These are phyloP conservation scores for Lentinula novae-zelandiae DNA, from an alignment of 1,284 basidiomycete genomes.

Conservation along the genomic window DNA sequence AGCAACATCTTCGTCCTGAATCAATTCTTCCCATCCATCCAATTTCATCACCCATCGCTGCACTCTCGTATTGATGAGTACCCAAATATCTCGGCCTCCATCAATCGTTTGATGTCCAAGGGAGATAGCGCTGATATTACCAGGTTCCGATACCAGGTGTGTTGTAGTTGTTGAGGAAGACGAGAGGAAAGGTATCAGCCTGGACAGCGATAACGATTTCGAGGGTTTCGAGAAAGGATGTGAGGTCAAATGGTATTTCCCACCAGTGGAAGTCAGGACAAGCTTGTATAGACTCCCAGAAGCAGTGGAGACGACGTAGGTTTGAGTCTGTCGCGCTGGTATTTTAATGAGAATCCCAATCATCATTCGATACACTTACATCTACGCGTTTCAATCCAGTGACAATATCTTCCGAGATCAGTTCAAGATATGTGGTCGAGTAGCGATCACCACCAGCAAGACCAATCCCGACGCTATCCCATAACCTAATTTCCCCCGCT, in stretches of 20 bases:
- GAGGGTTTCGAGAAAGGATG: constrained; percentile 58
- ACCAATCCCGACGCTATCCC: constrained; percentile 78
- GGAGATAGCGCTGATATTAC: constrained; percentile 59
- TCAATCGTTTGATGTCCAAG: constrained; percentile 38
- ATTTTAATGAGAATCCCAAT: constrained; percentile 2
- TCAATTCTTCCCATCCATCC: constrained; percentile 65
- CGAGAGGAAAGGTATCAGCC: constrained; percentile 55
- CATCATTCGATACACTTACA: constrained; percentile 34
- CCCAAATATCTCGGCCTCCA: constrained; percentile 55
- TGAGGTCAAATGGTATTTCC: constrained; percentile 56
- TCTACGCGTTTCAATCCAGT: constrained; percentile 63
- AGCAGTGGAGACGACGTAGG: constrained; percentile 66
- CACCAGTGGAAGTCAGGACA: constrained; percentile 59
- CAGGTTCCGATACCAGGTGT: constrained; percentile 31
- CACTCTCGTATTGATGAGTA: constrained; percentile 58
- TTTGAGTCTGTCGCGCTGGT: constrained; percentile 46
- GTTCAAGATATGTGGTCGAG: constrained; percentile 44
- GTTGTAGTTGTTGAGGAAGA: constrained; percentile 11
- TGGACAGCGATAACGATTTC: constrained; percentile 49
- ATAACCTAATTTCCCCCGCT: constrained; percentile 66
- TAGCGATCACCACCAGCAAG: constrained; percentile 77
- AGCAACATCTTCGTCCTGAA: constrained; percentile 51
- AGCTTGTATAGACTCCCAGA: constrained; percentile 64
- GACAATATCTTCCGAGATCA: constrained; percentile 55
- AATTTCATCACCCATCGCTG: constrained; percentile 65